Percentiles rank a stretch among this genome's conserved stretches.
Evolutionary conservation across 441 rosid species (phyloP).

Genomic region (Bruguiera hainesii): DNA sequence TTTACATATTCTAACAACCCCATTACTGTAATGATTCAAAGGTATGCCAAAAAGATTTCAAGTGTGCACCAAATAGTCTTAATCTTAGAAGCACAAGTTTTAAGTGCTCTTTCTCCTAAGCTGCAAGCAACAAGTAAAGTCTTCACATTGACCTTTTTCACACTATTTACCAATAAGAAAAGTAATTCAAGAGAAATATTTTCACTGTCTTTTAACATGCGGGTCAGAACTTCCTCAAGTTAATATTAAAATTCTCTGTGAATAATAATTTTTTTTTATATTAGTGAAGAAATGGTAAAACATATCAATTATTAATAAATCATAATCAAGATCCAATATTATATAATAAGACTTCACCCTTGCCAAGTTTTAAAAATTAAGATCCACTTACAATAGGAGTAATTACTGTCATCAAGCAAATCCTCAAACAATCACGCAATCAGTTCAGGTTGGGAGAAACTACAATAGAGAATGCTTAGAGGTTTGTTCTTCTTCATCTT

Average conservation of each 20-base stretch:
- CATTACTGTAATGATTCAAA: constrained; percentile 53
- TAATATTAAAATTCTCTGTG: constrained; percentile 57
- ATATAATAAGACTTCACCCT: too few relatives aligned
- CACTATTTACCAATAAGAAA: constrained; percentile 58
- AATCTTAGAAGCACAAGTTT: constrained; percentile 61
- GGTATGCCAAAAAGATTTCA: constrained; percentile 49
- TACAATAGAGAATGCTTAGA: too few relatives aligned
- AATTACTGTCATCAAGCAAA: constrained; percentile 58
- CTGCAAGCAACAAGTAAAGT: constrained; percentile 60
- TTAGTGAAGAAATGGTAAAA: constrained; percentile 49
- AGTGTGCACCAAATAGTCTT: constrained; percentile 63
- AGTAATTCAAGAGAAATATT: constrained; percentile 74
- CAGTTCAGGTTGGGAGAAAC: constrained; percentile 19
- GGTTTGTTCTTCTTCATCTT: too few relatives aligned
- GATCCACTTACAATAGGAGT: constrained; percentile 23
- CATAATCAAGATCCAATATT: constrained; percentile 91
- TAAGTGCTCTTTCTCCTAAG: constrained; percentile 77
- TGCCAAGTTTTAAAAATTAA: too few relatives aligned
- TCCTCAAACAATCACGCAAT: constrained; percentile 67
- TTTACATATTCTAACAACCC: constrained; percentile 65
- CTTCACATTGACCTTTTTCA: constrained; percentile 51
- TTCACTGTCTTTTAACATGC: constrained; percentile 59
- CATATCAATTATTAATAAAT: constrained; percentile 76
- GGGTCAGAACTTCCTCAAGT: constrained; percentile 82
- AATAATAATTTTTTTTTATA: too few relatives aligned